These are phyloP conservation scores for Podosphaera fusca DNA, from an alignment of 2,329 filamentous ascomycete species.

Conservation along the genomic window DNA sequence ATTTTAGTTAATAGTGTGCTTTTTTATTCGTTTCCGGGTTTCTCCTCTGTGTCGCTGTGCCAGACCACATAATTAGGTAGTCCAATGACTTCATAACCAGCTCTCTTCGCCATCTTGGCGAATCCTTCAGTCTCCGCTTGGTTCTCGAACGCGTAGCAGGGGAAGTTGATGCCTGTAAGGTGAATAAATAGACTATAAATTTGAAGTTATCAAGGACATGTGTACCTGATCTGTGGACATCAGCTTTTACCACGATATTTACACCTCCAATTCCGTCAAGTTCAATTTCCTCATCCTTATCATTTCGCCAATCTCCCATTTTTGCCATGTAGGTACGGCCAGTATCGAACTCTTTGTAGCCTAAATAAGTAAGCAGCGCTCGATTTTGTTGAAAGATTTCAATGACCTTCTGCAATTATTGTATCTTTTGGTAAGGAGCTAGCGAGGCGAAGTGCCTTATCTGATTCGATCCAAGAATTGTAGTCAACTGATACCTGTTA, in stretches of 20 bases:
- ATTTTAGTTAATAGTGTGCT: neutral
- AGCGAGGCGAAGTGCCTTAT: constrained; percentile 49
- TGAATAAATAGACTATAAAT: neutral
- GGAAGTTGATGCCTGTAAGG: constrained; percentile 74
- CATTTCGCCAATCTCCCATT: constrained; percentile 78
- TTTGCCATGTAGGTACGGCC: constrained; percentile 71
- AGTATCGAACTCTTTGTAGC: constrained; percentile 84
- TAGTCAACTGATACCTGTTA: constrained; percentile 53
- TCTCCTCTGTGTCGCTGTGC: constrained; percentile 95
- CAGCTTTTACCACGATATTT: constrained; percentile 91
- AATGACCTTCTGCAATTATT: constrained; percentile 63
- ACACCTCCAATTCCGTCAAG: constrained; percentile 94
- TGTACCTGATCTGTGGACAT: constrained; percentile 82
- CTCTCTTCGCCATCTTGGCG: constrained; percentile 93
- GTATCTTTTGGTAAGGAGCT: constrained; percentile 54
- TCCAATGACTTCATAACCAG: constrained; percentile 78
- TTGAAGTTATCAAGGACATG: constrained; percentile 2
- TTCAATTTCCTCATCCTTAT: constrained; percentile 79
- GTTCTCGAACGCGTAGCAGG: constrained; percentile 89
- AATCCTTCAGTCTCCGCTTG: constrained; percentile 98
- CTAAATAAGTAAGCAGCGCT: constrained; percentile 19
- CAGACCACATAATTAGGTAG: constrained; percentile 95
- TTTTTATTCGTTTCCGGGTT: constrained; percentile 43
- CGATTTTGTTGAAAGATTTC: neutral
- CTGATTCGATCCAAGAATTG: constrained; percentile 94